Evolutionary conservation across 2,329 filamentous ascomycete species (phyloP).

Genomic region (Monosporascus sp.): DNA sequence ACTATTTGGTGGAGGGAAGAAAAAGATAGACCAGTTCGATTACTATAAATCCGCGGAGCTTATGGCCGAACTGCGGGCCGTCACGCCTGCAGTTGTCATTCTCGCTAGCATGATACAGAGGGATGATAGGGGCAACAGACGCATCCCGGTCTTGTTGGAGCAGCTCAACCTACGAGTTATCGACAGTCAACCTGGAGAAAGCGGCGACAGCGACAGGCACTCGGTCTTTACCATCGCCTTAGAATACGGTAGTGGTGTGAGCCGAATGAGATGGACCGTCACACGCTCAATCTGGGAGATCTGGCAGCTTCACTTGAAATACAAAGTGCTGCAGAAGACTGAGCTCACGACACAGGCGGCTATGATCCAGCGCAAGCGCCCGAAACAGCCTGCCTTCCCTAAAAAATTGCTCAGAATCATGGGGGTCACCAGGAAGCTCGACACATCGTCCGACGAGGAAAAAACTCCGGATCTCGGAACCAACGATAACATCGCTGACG

Average conservation of each 20-base stretch:
- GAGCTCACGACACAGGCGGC: constrained; percentile 73
- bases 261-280: constrained; percentile 94
- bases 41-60: constrained; percentile 93
- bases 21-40: constrained; percentile 84
- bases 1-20: constrained; percentile 58
- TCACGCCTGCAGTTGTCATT: constrained; percentile 87
- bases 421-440: constrained; percentile 70
- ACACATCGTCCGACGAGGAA: constrained; percentile 65
- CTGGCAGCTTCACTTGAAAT: constrained; percentile 85
- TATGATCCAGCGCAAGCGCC: constrained; percentile 58
- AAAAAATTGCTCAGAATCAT: constrained; percentile 86
- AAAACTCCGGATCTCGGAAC: constrained; percentile 32
- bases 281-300: constrained; percentile 84
- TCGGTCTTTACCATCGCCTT: constrained; percentile 86
- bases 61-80: constrained; percentile 89
- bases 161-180: constrained; percentile 86
- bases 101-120: constrained; percentile 96
- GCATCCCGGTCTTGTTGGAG: constrained; percentile 90
- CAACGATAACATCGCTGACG: constrained; percentile 28
- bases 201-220: constrained; percentile 59
- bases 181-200: constrained; percentile 68
- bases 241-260: constrained; percentile 92
- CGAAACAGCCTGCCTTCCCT: constrained; percentile 86
- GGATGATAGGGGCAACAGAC: constrained; percentile 91
- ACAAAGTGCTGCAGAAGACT: constrained; percentile 79